Evolutionary conservation across 441 rosid genomes (phyloP).

Genomic region (Mallotus japonicus): DNA sequence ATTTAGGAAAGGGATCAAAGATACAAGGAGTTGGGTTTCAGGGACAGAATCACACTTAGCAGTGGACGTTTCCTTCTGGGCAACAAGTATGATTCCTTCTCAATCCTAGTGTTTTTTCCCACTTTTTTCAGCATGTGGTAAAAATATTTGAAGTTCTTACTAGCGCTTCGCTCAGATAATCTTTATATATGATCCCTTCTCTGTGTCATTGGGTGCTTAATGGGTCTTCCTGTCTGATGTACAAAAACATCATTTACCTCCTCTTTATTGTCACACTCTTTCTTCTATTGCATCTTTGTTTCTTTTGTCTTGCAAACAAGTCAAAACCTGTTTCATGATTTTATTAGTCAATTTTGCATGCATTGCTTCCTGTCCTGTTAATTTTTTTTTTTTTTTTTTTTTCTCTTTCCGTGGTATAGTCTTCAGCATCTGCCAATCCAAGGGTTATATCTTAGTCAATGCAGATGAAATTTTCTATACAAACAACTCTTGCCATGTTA

Average conservation of each 20-base stretch:
- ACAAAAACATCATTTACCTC: neutral
- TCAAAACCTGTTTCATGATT: neutral
- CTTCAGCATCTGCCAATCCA: neutral
- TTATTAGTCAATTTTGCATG: neutral
- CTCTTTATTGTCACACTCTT: neutral
- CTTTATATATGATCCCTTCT: neutral
- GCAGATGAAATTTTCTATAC: neutral
- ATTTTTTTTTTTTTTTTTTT: no score
- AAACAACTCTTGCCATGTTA: neutral
- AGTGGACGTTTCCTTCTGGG: conserved; percentile 94
- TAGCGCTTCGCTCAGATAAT: neutral
- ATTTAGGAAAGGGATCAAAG: conserved; percentile 88
- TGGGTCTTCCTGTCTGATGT: neutral
- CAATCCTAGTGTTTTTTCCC: neutral
- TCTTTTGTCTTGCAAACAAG: neutral
- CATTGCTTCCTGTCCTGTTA: neutral
- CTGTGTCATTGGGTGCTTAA: neutral
- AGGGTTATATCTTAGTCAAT: neutral
- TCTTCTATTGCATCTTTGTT: neutral
- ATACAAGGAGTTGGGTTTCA: conserved; percentile 91
- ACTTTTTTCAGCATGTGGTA: neutral
- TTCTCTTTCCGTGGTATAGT: neutral
- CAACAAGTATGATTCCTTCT: conserved; percentile 65
- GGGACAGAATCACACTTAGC: conserved; percentile 93
- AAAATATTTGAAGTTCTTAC: neutral